These are phyloP conservation scores for Haematococcus sp. DNA, from an alignment of 139 green algal genomes.

Conservation along the genomic window DNA sequence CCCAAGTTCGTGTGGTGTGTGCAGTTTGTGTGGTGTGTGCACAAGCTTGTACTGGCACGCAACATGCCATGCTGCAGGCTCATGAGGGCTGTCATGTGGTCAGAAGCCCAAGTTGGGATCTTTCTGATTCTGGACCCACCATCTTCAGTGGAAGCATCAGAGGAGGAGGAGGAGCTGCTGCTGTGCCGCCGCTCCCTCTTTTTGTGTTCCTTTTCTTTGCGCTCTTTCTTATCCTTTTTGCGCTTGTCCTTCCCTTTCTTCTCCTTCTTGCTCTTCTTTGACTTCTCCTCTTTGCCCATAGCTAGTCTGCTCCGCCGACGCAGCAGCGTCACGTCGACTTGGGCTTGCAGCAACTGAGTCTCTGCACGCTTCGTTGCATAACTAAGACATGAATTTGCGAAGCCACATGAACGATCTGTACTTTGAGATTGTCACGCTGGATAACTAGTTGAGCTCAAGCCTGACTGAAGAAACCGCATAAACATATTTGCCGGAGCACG, in stretches of 20 bases:
- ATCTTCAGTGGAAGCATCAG: neutral
- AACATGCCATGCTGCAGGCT: too few relatives aligned
- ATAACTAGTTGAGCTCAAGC: too few relatives aligned
- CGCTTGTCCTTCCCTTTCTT: constrained; percentile 36
- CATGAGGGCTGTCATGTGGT: too few relatives aligned
- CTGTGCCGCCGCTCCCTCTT: neutral
- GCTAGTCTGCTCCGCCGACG: too few relatives aligned
- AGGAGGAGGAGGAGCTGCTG: neutral
- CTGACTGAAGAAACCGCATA: too few relatives aligned
- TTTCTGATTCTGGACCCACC: neutral
- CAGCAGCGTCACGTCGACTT: neutral
- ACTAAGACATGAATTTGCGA: too few relatives aligned
- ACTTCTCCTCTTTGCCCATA: constrained; percentile 17
- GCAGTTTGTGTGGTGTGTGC: too few relatives aligned
- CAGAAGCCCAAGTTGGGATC: too few relatives aligned
- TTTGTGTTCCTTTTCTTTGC: constrained; percentile 33
- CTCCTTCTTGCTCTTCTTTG: constrained; percentile 43
- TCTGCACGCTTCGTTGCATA: neutral
- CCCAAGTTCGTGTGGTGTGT: neutral
- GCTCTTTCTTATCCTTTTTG: constrained; percentile 43
- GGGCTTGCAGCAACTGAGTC: neutral
- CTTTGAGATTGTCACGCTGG: too few relatives aligned
- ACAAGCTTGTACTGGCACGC: too few relatives aligned
- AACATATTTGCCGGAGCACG: too few relatives aligned
- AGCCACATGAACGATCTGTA: too few relatives aligned